A percentile compares a stretch with the other conserved stretches of the same genome.
Conservation (phyloP, 371 early-diverging fungal genomes). For the Fennellomyces sp. region DNA sequence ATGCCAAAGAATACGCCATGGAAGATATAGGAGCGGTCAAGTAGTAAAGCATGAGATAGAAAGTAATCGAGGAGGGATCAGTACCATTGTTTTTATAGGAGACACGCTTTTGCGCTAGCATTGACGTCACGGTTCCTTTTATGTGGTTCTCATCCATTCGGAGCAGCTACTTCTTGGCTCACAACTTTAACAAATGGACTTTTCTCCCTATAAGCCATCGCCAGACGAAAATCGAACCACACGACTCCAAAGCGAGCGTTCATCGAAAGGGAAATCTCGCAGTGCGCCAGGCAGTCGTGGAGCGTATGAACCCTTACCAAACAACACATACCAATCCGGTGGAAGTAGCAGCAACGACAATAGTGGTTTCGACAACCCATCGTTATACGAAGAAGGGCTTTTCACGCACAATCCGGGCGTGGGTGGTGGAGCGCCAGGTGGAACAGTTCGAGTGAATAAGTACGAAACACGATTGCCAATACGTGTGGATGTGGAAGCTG, state of each 20-base stretch:
- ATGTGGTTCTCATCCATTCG: constrained; percentile 1
- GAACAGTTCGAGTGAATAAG: constrained; percentile 73
- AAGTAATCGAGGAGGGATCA: too few species aligned
- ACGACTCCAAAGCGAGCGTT: constrained; percentile 21
- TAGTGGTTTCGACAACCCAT: constrained; percentile 10
- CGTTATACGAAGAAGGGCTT: constrained; percentile 41
- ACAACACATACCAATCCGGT: constrained; percentile 27
- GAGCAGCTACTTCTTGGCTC: background rate
- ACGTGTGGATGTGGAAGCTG: constrained; percentile 83
- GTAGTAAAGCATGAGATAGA: too few species aligned
- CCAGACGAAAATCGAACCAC: constrained; percentile 49
- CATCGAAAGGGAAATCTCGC: constrained; percentile 15
- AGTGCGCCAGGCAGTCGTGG: background rate
- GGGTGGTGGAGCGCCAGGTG: constrained; percentile 17
- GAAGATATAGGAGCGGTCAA: too few species aligned
- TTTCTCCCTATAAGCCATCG: constrained; percentile 56
- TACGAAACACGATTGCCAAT: constrained; percentile 78
- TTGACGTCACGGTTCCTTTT: too few species aligned
- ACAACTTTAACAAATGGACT: constrained; percentile 34
- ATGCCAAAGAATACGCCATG: too few species aligned
- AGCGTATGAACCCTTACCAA: background rate
- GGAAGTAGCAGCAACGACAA: background rate
- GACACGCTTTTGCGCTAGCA: too few species aligned
- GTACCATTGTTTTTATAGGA: too few species aligned
- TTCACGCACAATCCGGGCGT: constrained; percentile 16